Conservation (phyloP, 768 basidiomycete genomes). For the Dioszegia hungarica region DNA sequence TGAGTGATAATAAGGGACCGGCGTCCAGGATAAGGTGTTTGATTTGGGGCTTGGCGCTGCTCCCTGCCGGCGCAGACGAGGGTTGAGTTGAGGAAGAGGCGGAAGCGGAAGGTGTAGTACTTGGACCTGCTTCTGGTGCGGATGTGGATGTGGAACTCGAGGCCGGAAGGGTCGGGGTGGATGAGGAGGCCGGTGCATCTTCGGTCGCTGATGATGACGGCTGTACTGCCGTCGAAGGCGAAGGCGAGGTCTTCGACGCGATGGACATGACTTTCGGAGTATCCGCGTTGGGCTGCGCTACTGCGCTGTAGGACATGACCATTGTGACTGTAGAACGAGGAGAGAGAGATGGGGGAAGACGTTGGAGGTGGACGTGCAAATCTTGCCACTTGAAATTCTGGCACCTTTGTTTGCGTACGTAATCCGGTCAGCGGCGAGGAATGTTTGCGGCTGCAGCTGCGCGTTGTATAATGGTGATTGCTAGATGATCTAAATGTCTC, state of each 20-base stretch:
- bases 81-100: not conserved
- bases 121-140: not conserved
- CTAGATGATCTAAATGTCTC: too few relatives aligned
- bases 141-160: not conserved
- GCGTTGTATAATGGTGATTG: too few relatives aligned
- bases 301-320: slow-evolving; percentile 37
- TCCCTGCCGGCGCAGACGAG: not conserved
- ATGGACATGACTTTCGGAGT: slow-evolving; percentile 7
- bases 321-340: slow-evolving; percentile 8
- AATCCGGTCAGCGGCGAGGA: too few relatives aligned
- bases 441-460: too few relatives aligned
- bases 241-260: not conserved
- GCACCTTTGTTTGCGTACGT: too few relatives aligned
- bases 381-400: too few relatives aligned
- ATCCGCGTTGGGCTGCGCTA: slow-evolving; percentile 16
- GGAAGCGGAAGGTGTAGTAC: not conserved
- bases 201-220: not conserved
- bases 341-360: not conserved
- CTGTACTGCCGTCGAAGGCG: not conserved
- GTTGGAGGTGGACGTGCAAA: not conserved
- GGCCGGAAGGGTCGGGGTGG: not conserved
- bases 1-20: slow-evolving; percentile 78
- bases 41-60: slow-evolving; percentile 19
- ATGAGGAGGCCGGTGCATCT: not conserved
- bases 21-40: slow-evolving; percentile 83